Conservation (phyloP, 129 eudicot species). For the Centella asiatica region DNA sequence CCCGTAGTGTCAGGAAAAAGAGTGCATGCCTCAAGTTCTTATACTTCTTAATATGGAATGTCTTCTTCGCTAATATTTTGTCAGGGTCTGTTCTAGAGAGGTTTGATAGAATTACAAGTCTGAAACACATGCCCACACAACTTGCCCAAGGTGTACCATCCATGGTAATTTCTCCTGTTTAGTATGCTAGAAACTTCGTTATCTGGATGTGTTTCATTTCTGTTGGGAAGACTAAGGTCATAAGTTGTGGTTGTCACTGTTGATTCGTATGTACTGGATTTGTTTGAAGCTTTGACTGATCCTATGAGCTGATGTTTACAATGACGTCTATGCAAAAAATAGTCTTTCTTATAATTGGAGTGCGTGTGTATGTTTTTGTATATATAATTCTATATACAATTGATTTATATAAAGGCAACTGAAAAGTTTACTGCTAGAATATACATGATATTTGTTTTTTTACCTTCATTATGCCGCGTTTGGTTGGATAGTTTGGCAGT, state of each 20-base stretch:
- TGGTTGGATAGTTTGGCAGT: no score
- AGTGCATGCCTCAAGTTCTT: slow-evolving; percentile 69
- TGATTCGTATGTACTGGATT: no score
- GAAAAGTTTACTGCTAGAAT: neutral
- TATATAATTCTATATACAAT: neutral
- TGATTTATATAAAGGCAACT: neutral
- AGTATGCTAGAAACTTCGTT: neutral
- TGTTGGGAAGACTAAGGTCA: neutral
- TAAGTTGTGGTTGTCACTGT: no score
- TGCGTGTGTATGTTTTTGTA: no score
- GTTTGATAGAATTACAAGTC: slow-evolving; percentile 35
- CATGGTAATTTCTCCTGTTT: slow-evolving; percentile 36
- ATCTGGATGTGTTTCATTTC: neutral
- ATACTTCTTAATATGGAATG: slow-evolving; percentile 76
- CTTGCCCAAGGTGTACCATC: slow-evolving; percentile 72
- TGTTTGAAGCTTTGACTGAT: no score
- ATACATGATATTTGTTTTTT: neutral
- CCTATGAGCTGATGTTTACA: no score
- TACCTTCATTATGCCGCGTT: no score
- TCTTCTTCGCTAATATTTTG: slow-evolving; percentile 74
- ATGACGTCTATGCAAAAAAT: no score
- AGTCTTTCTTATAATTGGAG: no score
- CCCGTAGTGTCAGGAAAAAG: slow-evolving; percentile 84
- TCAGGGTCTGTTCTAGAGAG: slow-evolving; percentile 68
- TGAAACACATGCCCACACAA: slow-evolving; percentile 49